Evolutionary conservation across 2,329 filamentous ascomycete genomes (phyloP).

Genomic region (Aspergillus thermomutatus): DNA sequence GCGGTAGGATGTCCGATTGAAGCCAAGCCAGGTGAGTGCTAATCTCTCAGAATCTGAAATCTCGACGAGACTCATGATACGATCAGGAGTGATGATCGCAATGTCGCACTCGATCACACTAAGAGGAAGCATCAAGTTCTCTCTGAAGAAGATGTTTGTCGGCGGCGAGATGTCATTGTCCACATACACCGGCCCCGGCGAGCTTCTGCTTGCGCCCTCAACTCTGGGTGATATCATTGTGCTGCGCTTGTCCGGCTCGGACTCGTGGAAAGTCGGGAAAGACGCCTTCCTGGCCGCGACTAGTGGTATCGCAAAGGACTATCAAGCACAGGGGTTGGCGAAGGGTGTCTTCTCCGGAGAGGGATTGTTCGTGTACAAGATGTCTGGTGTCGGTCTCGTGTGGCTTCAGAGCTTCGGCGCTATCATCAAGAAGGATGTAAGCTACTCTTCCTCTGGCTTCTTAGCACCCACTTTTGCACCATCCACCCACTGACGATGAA

Average conservation of each 20-base stretch:
- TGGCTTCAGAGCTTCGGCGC: constrained; percentile 95
- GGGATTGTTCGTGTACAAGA: constrained; percentile 85
- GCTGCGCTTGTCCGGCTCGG: constrained; percentile 66
- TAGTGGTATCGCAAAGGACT: constrained; percentile 81
- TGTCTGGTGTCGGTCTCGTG: constrained; percentile 73
- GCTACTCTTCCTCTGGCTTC: constrained; percentile 32
- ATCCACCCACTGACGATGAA: neutral
- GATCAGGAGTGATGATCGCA: constrained; percentile 77
- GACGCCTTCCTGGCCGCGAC: constrained; percentile 85
- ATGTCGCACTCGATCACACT: constrained; percentile 89
- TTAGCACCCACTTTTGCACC: neutral
- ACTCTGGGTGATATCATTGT: constrained; percentile 82
- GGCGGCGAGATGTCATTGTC: constrained; percentile 77
- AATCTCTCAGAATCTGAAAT: neutral
- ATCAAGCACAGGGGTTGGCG: constrained; percentile 77
- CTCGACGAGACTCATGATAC: neutral
- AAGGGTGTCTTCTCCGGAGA: constrained; percentile 96
- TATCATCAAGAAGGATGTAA: constrained; percentile 88
- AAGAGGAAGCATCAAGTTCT: constrained; percentile 79
- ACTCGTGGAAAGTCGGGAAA: constrained; percentile 75
- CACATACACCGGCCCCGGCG: constrained; percentile 83
- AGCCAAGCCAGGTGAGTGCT: constrained; percentile 67
- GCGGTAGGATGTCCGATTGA: constrained; percentile 82
- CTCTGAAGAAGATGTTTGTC: constrained; percentile 83
- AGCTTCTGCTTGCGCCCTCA: constrained; percentile 77